Base-by-base conservation (phyloP, 306 rosid genomes). In the Senna tora region DNA sequence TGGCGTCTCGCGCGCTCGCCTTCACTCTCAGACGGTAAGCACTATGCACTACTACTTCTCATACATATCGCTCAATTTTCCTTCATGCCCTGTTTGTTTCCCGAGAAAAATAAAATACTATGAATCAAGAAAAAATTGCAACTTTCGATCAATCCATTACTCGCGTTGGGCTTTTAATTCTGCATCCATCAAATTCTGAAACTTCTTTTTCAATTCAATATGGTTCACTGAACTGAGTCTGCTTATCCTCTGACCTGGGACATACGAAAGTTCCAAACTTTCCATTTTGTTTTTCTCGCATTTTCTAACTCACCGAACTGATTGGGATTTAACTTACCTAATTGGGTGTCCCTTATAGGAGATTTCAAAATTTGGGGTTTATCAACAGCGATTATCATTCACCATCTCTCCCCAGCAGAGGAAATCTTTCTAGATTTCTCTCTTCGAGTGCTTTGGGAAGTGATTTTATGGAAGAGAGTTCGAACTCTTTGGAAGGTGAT, bases 391-490 rank as follows among this genome's bases (percentile, higher is more conserved):
- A 41, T 72, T 41, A 45, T 68, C 58, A 57, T 36, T 36, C 80
- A 33, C 52, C 47, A n/a, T 64, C 77, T 49, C 36, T 74, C 57
- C 41, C 74, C 20, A 51, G 49, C 25, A 70, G 74, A 69, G 47
- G 60, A 21, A 75, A 15, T 63, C 47, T 36, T 25, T 75, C 73
- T 7, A 79, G 90, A 60, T 86, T 72, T 64, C 68, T 82, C 33
- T 83, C 81, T 60, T 88, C 92, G 45, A 83, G 81, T 56, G 87
- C 86, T 50, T 59, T 77, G 65, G 83, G 70, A 5, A 84, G 61
- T 71, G 86, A 91, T 65, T 43, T 57, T 17, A 65, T 68, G 21
- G 90, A 87, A 36, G 88, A 81, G 30, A 55, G 41, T 57, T 60
- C 58, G 61, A 72, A 42, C 65, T 67, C 71, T 16, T 74, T 34